Base-by-base conservation (phyloP, 2,329 filamentous ascomycete species). In the Pezicula carpinea region DNA sequence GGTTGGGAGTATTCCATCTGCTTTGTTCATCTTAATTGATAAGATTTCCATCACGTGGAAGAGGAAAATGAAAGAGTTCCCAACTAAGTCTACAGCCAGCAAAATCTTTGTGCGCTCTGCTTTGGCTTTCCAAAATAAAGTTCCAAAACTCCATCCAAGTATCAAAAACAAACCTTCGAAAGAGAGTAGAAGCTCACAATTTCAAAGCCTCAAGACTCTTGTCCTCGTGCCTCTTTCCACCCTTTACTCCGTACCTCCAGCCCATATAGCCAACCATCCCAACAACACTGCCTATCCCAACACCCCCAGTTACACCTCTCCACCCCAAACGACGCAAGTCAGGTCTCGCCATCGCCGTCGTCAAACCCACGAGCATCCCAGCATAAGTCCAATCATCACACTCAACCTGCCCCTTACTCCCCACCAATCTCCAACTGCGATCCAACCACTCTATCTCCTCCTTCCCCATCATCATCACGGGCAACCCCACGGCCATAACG, bases 361-460 rank as follows among this genome's bases (percentile, higher is more conserved):
- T 59, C 32, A 65, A 59, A 48, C 69, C 54, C 2, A 59, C 58
- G 0, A 58, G 64, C 53, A 72, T 71, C 0, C 71, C 75, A 0
- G 60, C 66, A 15, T 73, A 67, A 17, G 71, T 75, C 70, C 72
- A 80, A 56, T 78, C 76, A 58, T 83, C 80, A 41, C 69, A 72
- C 54, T 77, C 69, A 1, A 77, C 58, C 67, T 86, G 80, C 0
- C 76, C 73, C 34, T 64, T 60, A 52, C 77, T 84, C 64, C 77
- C 77, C 36, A 82, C 55, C 42, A 86, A 58, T 23, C 82, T 67
- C 80, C 81, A 85, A 47, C 74, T 73, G 15, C 82, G 69, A 59
- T 85, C 81, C 57, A 75, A 65, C 81, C 81, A 85, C 62, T 85
- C 80, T 26, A 85, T 77, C 34, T 74, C 69, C 53, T 79, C 72